Base-by-base conservation (phyloP, 2,329 filamentous ascomycete genomes). In the Myriosclerotinia scirpicola region DNA sequence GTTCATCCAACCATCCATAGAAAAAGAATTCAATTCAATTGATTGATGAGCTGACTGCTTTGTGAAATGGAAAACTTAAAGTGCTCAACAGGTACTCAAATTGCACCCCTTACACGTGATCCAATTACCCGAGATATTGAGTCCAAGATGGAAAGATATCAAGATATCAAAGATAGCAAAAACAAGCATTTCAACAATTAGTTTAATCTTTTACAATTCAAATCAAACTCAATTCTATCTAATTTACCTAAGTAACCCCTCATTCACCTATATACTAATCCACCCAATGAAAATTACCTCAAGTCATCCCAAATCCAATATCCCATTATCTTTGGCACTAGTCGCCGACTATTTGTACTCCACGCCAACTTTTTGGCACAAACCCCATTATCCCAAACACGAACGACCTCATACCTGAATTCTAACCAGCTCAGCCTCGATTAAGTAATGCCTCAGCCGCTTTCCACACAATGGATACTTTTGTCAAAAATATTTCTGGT, bases 31-130 rank as follows among this genome's bases (percentile, higher is more conserved):
- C 5, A 34, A 34, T 6, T 34, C 30, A 34, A 34, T 34, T 34
- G 6, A 34, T 34, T 34, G 30, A 34, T 34, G 30, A 34, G 30
- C 5, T 6, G 5, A 34, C 30, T 34, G 30, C 5, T 34, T 34
- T 34, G 30, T 34, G 30, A 34, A 34, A 34, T 34, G 30, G 30
- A 34, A 34, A 34, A 34, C 30, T 34, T 34, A 34, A 34, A 5
- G 30, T 34, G 6, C 30, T 34, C 30, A 34, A 34, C 4, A 3
- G 3, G 30, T 34, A 6, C 30, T 34, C 2, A 11, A 34, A 46
- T 34, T 15, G 3, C 30, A 58, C 56, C 58, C 58, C 58, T 50
- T 61, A 26, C 44, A 61, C 34, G 58, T 61, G 58, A 61, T 15
- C 9, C 14, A 1, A 61, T 50, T 61, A 61, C 34, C 58, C 58